phyloP scores from a whole-genome alignment of 148 eudicot species.

The Pouteria glomerata region DNA sequence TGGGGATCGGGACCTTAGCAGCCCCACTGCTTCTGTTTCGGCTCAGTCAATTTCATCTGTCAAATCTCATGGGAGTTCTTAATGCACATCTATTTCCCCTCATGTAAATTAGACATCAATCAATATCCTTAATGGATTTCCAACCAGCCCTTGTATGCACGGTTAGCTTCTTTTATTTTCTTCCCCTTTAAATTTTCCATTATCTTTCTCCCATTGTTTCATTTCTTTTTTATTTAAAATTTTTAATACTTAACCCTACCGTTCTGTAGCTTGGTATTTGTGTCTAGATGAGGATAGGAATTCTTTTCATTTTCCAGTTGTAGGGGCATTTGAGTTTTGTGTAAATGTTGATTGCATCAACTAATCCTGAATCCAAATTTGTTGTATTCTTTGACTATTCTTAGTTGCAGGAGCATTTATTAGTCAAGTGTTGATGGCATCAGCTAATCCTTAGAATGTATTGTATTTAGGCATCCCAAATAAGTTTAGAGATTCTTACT shows the following conservation, averaged over 20 bases:
- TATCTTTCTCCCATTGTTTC: slow-evolving; percentile 2
- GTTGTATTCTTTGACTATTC: neutral
- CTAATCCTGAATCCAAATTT: neutral
- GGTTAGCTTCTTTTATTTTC: slow-evolving; percentile 2
- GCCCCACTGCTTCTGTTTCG: slow-evolving; percentile 94
- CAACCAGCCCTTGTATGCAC: slow-evolving; percentile 17
- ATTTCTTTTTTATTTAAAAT: neutral
- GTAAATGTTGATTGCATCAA: slow-evolving; percentile 14
- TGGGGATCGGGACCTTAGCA: slow-evolving; percentile 70
- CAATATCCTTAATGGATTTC: neutral
- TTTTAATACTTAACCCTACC: neutral
- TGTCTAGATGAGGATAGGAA: slow-evolving; percentile 12
- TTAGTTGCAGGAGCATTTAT: too few relatives aligned
- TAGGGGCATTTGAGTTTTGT: slow-evolving; percentile 16
- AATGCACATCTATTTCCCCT: slow-evolving; percentile 15
- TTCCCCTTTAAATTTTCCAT: neutral
- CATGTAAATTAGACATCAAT: slow-evolving; percentile 35
- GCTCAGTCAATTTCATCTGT: slow-evolving; percentile 86
- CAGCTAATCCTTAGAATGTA: too few relatives aligned
- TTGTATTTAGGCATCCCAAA: too few relatives aligned
- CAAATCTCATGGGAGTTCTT: slow-evolving; percentile 90
- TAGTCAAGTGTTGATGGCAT: too few relatives aligned
- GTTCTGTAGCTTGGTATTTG: slow-evolving; percentile 14
- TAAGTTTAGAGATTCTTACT: too few relatives aligned
- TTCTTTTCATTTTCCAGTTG: slow-evolving; percentile 13